phyloP scores from a whole-genome alignment of 345 rosid species.

The Moricandia moricandioides region DNA sequence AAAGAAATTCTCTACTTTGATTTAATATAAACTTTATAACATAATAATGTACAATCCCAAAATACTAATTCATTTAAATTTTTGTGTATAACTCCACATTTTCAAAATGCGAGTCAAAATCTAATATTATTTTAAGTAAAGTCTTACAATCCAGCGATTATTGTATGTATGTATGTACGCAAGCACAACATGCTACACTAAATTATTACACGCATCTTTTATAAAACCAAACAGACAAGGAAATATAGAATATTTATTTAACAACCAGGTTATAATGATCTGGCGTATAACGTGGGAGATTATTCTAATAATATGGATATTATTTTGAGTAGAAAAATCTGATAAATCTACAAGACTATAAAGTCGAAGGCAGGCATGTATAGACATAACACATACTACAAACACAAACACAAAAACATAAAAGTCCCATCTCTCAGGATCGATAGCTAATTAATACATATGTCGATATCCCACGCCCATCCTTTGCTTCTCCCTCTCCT shows the following conservation, averaged over 20 bases:
- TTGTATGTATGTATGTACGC: neutral
- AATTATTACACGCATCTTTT: neutral
- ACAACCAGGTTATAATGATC: neutral
- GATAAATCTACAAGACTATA: neutral
- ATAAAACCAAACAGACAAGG: neutral
- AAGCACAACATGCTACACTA: neutral
- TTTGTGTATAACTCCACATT: too few relatives aligned
- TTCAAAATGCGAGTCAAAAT: too few relatives aligned
- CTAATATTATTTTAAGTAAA: too few relatives aligned
- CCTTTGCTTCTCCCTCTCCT: neutral
- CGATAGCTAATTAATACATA: neutral
- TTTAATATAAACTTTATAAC: too few relatives aligned
- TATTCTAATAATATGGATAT: neutral
- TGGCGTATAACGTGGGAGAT: neutral
- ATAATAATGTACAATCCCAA: too few relatives aligned
- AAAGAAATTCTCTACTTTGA: too few relatives aligned
- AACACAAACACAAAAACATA: neutral
- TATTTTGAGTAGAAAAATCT: neutral
- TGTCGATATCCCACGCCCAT: neutral
- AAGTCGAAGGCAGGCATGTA: neutral
- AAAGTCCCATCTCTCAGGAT: neutral
- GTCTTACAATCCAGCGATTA: neutral
- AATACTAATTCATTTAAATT: too few relatives aligned
- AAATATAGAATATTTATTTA: neutral
- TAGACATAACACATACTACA: neutral